Evolutionary conservation across 495 filamentous ascomycete species (phyloP).

Genomic region (Polyplosphaeria fusca): DNA sequence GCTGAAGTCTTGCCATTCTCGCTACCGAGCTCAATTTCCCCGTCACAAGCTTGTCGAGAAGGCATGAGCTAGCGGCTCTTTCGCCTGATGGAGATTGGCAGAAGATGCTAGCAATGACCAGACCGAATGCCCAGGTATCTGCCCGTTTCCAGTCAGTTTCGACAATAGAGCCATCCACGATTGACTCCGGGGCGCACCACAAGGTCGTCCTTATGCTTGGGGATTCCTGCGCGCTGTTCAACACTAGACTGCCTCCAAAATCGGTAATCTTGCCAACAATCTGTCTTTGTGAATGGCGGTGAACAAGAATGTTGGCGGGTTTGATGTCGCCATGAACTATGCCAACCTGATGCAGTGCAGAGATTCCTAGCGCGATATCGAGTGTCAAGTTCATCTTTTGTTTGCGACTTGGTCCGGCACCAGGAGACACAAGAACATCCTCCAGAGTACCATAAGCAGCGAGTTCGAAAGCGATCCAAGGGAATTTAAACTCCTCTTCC

Average conservation of each 20-base stretch:
- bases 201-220: background rate
- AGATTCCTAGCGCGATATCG: background rate
- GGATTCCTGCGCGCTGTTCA: background rate
- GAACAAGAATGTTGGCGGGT: background rate
- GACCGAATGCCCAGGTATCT: background rate
- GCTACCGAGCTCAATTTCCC: background rate
- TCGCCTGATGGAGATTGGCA: background rate
- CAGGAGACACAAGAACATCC: background rate
- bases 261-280: background rate
- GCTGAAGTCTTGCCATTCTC: background rate
- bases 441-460: background rate
- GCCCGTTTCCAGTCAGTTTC: background rate
- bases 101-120: background rate
- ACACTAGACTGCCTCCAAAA: background rate
- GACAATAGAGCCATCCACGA: background rate
- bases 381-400: background rate
- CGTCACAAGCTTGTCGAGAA: background rate
- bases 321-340: background rate
- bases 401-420: background rate
- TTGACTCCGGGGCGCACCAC: background rate
- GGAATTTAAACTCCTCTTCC: background rate
- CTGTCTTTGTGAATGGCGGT: background rate
- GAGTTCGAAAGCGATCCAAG: background rate
- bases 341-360: background rate
- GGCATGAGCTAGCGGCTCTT: background rate